phyloP scores from a whole-genome alignment of 495 filamentous ascomycete species.

The Pseudevernia furfuracea region DNA sequence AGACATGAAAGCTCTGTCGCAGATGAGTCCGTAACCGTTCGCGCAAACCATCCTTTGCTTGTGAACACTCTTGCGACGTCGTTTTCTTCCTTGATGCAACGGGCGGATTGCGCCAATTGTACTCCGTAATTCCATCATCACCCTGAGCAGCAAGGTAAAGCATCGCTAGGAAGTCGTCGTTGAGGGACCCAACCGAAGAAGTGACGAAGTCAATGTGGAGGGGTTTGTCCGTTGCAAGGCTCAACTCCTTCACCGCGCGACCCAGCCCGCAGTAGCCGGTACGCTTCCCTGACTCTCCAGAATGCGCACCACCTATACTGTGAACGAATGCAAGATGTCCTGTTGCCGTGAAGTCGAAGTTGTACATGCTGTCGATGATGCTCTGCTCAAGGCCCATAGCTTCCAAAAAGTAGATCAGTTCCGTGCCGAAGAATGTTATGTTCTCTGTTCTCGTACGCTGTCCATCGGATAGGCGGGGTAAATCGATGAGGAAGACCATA shows the following conservation, averaged over 20 bases:
- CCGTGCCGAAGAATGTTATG: slow-evolving; percentile 57
- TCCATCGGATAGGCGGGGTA: slow-evolving; percentile 49
- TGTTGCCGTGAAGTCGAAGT: slow-evolving; percentile 71
- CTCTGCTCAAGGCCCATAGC: slow-evolving; percentile 57
- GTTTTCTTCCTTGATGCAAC: slow-evolving; percentile 31
- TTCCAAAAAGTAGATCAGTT: slow-evolving; percentile 62
- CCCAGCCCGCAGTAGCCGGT: slow-evolving; percentile 67
- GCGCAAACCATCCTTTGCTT: slow-evolving; percentile 16
- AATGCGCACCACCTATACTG: slow-evolving; percentile 57
- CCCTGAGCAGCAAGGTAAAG: slow-evolving; percentile 75
- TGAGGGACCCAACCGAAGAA: slow-evolving; percentile 73
- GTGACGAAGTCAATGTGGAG: slow-evolving; percentile 58
- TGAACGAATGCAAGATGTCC: slow-evolving; percentile 68
- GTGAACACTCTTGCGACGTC: slow-evolving; percentile 9
- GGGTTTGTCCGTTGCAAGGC: slow-evolving; percentile 39
- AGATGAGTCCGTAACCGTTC: slow-evolving; percentile 32
- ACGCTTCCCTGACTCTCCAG: slow-evolving; percentile 44
- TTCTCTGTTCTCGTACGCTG: slow-evolving; percentile 28
- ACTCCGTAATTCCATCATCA: slow-evolving; percentile 50
- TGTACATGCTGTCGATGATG: slow-evolving; percentile 50
- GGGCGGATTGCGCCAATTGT: slow-evolving; percentile 37
- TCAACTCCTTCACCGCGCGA: slow-evolving; percentile 49
- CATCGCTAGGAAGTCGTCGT: slow-evolving; percentile 54
- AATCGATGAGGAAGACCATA: slow-evolving; percentile 77
- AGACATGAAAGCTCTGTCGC: slow-evolving; percentile 56